These are phyloP conservation scores for Acacia concinna DNA, from an alignment of 331 rosid species.

Conservation along the genomic window DNA sequence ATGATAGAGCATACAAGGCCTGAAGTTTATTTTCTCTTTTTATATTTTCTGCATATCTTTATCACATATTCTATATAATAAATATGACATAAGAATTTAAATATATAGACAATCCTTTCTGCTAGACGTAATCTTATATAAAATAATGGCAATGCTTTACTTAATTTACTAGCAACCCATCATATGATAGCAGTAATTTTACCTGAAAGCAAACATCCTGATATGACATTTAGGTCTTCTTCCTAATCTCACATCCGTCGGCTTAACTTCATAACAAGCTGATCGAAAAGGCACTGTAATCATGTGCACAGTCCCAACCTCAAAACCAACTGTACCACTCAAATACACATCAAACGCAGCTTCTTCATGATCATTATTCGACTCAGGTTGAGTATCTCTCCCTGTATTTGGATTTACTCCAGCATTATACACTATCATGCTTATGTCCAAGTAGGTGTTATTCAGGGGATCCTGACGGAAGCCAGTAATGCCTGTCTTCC, in stretches of 20 bases:
- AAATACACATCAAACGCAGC: conserved; percentile 33
- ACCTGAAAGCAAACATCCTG: conserved; percentile 36
- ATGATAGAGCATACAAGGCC: not conserved
- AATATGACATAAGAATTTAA: too few species aligned
- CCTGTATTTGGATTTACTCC: conserved; percentile 28
- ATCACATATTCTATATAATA: too few species aligned
- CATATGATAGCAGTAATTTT: not conserved
- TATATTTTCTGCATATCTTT: not conserved
- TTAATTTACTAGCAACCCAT: not conserved
- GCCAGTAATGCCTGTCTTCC: not conserved
- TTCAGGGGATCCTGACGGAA: conserved; percentile 39
- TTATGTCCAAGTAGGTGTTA: conserved; percentile 24
- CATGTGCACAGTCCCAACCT: conserved; percentile 28
- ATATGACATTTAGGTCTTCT: conserved; percentile 40
- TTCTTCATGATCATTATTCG: conserved; percentile 28
- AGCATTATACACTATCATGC: not conserved
- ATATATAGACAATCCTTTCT: too few species aligned
- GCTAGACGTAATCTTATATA: not conserved
- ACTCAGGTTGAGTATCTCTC: conserved; percentile 23
- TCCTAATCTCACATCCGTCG: conserved; percentile 40
- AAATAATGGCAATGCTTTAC: not conserved
- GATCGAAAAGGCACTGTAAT: conserved; percentile 36
- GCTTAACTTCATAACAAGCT: conserved; percentile 36
- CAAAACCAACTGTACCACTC: conserved; percentile 38
- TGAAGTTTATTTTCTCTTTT: too few species aligned